A percentile compares a stretch with the other conserved stretches of the same genome.
Evolutionary conservation across 306 rosid genomes (phyloP).

Genomic region (Dalbergia cultrata): DNA sequence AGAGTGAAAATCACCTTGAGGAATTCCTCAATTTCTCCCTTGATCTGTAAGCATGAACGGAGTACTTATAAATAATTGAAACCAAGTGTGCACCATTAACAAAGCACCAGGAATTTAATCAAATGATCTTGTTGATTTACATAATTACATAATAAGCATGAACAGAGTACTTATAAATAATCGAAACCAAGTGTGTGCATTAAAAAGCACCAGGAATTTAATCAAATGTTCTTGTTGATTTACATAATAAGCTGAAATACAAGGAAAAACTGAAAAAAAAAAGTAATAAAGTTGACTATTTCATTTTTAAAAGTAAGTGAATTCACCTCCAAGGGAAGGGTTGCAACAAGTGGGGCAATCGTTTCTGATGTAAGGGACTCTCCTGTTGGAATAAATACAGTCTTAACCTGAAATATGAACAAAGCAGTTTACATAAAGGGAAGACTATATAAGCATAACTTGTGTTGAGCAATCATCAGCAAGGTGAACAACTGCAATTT

Average conservation of each 20-base stretch:
- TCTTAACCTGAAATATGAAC: neutral
- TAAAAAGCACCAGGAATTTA: neutral
- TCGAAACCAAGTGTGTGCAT: constrained; percentile 1
- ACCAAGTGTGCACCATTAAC: neutral
- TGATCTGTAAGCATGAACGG: constrained; percentile 58
- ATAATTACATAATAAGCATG: neutral
- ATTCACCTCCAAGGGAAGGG: constrained; percentile 90
- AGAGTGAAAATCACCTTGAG: constrained; percentile 71
- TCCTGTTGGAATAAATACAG: constrained; percentile 78
- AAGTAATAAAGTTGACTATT: neutral
- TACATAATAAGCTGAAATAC: neutral
- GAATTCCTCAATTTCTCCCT: constrained; percentile 83
- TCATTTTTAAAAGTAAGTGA: too few species aligned
- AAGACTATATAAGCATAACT: too few species aligned
- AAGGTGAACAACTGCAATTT: constrained; percentile 14
- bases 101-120: constrained; percentile 28
- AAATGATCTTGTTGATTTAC: neutral
- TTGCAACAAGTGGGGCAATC: constrained; percentile 88
- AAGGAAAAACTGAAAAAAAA: neutral
- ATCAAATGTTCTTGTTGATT: neutral
- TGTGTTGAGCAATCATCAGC: neutral
- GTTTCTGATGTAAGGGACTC: constrained; percentile 70
- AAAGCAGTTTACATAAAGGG: too few species aligned
- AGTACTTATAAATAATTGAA: neutral
- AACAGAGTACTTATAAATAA: neutral